phyloP scores from a whole-genome alignment of 148 eudicot species.

The Fagopyrum homotropicum region DNA sequence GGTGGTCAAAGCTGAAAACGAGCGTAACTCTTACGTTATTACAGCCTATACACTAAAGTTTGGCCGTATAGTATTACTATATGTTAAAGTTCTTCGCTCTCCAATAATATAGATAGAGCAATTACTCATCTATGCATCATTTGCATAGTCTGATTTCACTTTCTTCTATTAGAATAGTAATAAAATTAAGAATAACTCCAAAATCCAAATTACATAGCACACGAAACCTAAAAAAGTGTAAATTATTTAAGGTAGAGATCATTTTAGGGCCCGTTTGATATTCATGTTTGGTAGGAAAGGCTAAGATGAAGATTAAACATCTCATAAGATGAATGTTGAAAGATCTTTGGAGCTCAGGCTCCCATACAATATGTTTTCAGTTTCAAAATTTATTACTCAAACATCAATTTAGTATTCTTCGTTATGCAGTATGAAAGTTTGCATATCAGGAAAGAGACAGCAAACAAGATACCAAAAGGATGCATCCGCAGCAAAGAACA shows the following conservation, averaged over 20 bases:
- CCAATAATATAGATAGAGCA: not conserved
- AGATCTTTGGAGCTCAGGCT: not conserved
- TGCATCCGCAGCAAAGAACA: not conserved
- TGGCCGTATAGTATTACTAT: not conserved
- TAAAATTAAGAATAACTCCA: not conserved
- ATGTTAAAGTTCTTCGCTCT: not conserved
- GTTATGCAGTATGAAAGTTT: not conserved
- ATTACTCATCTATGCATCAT: too few species aligned
- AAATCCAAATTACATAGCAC: not conserved
- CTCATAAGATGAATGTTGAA: not conserved
- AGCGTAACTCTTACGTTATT: not conserved
- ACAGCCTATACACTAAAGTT: not conserved
- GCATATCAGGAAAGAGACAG: not conserved
- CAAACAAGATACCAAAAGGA: not conserved
- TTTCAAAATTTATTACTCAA: slow-evolving; percentile 3
- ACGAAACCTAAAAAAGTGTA: not conserved
- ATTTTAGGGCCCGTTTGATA: too few species aligned
- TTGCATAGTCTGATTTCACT: too few species aligned
- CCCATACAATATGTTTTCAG: not conserved
- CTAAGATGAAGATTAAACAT: not conserved
- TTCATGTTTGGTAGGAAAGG: too few species aligned
- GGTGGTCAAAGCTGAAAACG: not conserved
- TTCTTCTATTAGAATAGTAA: too few species aligned
- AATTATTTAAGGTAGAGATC: not conserved
- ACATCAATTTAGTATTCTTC: slow-evolving; percentile 2